Evolutionary conservation across 2,329 filamentous ascomycete genomes (phyloP).

Genomic region (Uncinocarpus reesii): DNA sequence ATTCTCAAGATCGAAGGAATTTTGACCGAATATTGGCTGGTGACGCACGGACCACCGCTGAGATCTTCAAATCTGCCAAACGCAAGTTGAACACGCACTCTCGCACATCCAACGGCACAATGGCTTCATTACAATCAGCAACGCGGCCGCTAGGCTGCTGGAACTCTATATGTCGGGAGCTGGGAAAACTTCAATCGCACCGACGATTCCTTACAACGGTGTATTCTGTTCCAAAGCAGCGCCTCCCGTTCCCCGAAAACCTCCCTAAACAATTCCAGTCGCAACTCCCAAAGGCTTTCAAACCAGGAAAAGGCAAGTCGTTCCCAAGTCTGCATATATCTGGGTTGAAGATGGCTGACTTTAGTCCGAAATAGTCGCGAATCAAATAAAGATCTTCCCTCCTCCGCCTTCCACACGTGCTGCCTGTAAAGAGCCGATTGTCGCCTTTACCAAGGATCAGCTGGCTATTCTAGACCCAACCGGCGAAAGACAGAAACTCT

Average conservation of each 20-base stretch:
- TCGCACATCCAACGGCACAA: constrained; percentile 26
- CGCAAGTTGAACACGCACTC: neutral
- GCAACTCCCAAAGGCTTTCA: constrained; percentile 33
- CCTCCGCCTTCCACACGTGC: constrained; percentile 47
- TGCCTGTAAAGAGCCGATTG: constrained; percentile 52
- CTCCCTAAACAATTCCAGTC: constrained; percentile 35
- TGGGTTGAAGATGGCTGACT: constrained; percentile 10
- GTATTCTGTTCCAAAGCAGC: constrained; percentile 36
- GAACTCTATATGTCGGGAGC: constrained; percentile 53
- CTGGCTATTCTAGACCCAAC: constrained; percentile 70
- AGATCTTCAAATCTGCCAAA: constrained; percentile 17
- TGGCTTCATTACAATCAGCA: constrained; percentile 48
- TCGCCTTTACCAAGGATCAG: constrained; percentile 56
- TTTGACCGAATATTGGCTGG: too few relatives aligned
- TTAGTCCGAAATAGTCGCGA: constrained; percentile 28
- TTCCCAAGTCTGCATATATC: neutral
- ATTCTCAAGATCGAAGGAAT: constrained; percentile 4
- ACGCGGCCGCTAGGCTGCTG: constrained; percentile 61
- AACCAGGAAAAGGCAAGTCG: constrained; percentile 30
- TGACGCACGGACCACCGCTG: constrained; percentile 16
- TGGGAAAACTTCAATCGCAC: constrained; percentile 38
- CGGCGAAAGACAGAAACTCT: constrained; percentile 69
- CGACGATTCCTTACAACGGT: constrained; percentile 44
- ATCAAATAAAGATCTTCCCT: constrained; percentile 44
- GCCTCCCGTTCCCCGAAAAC: constrained; percentile 32